phyloP scores from a whole-genome alignment of 371 early-diverging fungal genomes.

The Entomophthora muscae region DNA sequence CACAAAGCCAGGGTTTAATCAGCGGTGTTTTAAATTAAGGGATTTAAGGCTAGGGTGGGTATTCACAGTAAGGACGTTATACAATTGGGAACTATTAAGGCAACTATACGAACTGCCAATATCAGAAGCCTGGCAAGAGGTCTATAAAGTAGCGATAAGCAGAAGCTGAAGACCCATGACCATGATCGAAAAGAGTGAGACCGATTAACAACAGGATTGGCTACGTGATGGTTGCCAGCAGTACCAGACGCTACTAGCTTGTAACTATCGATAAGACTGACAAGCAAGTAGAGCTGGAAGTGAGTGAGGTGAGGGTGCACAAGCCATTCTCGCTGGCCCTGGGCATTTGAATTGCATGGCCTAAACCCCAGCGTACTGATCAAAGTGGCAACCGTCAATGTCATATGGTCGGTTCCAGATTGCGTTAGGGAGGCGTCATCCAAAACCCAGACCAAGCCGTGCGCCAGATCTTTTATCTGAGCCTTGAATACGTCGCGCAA shows the following conservation, averaged over 20 bases:
- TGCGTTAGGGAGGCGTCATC: conserved; percentile 4
- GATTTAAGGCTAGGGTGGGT: background rate
- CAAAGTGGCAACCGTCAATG: background rate
- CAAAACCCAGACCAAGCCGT: background rate
- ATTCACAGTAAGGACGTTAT: background rate
- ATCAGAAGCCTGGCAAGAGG: background rate
- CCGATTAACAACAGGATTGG: background rate
- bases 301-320: background rate
- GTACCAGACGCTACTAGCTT: background rate
- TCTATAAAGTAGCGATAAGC: background rate
- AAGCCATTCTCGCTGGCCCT: background rate
- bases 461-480: background rate
- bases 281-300: background rate
- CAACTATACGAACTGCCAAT: background rate
- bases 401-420: background rate
- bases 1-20: too few relatives aligned
- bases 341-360: background rate
- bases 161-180: background rate
- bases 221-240: background rate
- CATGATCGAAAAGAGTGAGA: background rate
- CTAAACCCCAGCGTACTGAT: background rate
- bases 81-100: background rate
- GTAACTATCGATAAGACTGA: background rate
- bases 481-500: background rate
- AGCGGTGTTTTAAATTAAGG: too few relatives aligned